Evolutionary conservation across 2,329 filamentous ascomycete genomes (phyloP).

Genomic region (Xenoacremonium recifei): DNA sequence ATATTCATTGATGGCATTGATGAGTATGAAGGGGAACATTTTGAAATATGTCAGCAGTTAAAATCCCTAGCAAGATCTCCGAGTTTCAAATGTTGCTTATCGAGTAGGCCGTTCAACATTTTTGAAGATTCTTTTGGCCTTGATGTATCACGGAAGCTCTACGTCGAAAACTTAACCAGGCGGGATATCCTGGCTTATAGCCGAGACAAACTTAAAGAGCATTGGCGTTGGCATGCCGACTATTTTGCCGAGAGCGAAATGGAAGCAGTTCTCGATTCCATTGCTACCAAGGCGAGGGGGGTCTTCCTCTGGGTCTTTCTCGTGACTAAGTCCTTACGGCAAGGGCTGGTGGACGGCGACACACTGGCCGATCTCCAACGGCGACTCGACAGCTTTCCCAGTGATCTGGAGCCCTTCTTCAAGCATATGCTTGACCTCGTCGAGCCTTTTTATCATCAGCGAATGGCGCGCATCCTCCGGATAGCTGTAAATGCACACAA

Average conservation of each 20-base stretch:
- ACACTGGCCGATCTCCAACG: slow-evolving; percentile 2
- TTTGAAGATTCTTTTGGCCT: no score
- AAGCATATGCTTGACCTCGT: slow-evolving; percentile 5
- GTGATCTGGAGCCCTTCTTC: slow-evolving; percentile 10
- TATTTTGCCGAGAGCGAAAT: neutral
- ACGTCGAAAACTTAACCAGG: slow-evolving; percentile 13
- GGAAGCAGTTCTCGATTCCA: neutral
- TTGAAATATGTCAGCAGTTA: no score
- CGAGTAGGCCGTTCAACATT: no score
- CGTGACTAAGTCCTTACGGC: slow-evolving; percentile 5
- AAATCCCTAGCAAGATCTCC: no score
- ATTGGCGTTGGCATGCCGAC: slow-evolving; percentile 7
- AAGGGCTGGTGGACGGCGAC: slow-evolving; percentile 3
- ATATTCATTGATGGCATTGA: slow-evolving; percentile 20
- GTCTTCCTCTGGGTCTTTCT: slow-evolving; percentile 23
- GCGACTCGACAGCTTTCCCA: slow-evolving; percentile 5
- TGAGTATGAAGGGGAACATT: slow-evolving; percentile 14
- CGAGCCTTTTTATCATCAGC: slow-evolving; percentile 4
- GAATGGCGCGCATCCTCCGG: slow-evolving; percentile 4
- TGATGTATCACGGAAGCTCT: no score
- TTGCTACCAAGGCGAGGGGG: slow-evolving; percentile 10
- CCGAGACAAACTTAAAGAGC: neutral
- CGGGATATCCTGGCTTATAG: slow-evolving; percentile 12
- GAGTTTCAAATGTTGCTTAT: no score
- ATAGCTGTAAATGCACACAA: slow-evolving; percentile 3